Conservation (phyloP, 495 filamentous ascomycete genomes). For the Parmelia sp. region DNA sequence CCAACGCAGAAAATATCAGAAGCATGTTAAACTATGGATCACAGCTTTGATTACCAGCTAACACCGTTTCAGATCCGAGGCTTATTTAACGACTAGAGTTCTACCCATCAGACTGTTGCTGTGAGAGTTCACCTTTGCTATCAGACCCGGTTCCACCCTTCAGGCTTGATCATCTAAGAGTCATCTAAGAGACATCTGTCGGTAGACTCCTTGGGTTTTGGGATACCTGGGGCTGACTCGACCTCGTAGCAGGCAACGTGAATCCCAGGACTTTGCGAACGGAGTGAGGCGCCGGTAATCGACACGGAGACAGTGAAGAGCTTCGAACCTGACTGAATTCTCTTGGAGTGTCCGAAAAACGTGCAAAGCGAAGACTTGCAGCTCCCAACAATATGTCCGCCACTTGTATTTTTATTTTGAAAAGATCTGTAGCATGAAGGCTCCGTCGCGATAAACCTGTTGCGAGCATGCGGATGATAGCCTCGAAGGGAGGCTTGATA, state of each 20-base stretch:
- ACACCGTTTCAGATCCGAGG: slow-evolving; percentile 11
- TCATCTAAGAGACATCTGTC: background rate
- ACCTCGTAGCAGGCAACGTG: background rate
- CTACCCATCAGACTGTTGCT: background rate
- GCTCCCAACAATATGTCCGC: background rate
- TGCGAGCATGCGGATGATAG: background rate
- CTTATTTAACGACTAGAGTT: slow-evolving; percentile 13
- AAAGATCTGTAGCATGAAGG: background rate
- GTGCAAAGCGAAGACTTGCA: background rate
- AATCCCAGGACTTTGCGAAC: background rate
- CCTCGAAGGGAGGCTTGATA: background rate
- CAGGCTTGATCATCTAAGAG: background rate
- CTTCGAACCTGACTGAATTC: background rate
- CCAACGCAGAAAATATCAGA: slow-evolving; percentile 63
- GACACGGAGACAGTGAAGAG: background rate
- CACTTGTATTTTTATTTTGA: background rate
- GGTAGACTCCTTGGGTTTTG: background rate
- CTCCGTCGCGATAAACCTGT: background rate
- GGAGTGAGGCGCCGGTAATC: background rate
- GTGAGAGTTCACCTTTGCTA: background rate
- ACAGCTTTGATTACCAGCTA: background rate
- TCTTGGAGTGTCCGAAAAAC: background rate
- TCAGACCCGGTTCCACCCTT: background rate
- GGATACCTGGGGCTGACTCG: background rate
- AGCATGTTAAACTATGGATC: slow-evolving; percentile 30